phyloP scores from a whole-genome alignment of 2,329 filamentous ascomycete genomes.

The Lecanicillium sp. region DNA sequence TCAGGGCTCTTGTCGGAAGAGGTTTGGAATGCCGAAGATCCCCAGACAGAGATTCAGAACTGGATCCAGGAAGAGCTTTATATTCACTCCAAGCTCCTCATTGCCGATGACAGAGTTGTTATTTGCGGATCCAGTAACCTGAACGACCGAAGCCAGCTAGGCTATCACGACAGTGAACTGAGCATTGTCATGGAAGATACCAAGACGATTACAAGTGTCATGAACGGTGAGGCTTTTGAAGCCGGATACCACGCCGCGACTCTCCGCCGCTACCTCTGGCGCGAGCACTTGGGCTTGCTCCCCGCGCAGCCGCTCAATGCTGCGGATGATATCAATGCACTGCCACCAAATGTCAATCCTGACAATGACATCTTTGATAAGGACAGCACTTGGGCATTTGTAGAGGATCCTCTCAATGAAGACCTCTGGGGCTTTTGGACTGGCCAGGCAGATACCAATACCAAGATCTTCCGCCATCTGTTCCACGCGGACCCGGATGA shows the following conservation, averaged over 20 bases:
- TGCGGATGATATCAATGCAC: conserved; percentile 61
- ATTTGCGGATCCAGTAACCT: conserved; percentile 85
- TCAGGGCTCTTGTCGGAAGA: conserved; percentile 56
- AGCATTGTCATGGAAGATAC: conserved; percentile 86
- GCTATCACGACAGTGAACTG: conserved; percentile 84
- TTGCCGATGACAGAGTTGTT: conserved; percentile 78
- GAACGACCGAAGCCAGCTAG: conserved; percentile 84
- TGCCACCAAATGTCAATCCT: conserved; percentile 58
- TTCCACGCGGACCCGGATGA: conserved; percentile 90
- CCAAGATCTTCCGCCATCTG: conserved; percentile 65
- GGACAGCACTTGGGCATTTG: conserved; percentile 56
- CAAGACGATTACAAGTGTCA: conserved; percentile 59
- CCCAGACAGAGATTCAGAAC: conserved; percentile 71
- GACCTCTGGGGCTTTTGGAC: conserved; percentile 66
- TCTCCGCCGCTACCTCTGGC: conserved; percentile 75
- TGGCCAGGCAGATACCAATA: conserved; percentile 60
- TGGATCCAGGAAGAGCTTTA: conserved; percentile 97
- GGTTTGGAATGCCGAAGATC: conserved; percentile 63
- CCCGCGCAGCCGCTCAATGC: conserved; percentile 65
- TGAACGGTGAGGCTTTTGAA: conserved; percentile 71
- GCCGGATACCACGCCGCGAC: conserved; percentile 79
- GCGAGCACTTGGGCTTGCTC: conserved; percentile 81
- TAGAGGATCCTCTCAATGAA: conserved; percentile 63
- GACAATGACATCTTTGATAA: conserved; percentile 56
- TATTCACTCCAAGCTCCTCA: conserved; percentile 84